A percentile compares a stretch with the other conserved stretches of the same genome.
Conservation (phyloP, 768 basidiomycete genomes). For the Suillus bovinus region DNA sequence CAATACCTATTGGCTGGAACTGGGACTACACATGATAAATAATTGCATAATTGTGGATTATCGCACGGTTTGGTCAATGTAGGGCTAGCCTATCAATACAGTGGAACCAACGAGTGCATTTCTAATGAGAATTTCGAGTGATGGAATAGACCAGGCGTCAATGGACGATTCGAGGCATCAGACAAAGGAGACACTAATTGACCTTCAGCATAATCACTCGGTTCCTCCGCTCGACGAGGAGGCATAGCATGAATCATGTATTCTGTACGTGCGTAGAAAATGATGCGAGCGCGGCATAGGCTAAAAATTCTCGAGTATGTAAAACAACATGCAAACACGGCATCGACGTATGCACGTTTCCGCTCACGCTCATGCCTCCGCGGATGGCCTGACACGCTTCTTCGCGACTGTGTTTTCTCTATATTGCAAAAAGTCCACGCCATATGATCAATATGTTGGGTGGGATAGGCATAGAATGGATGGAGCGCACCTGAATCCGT, state of each 20-base stretch:
- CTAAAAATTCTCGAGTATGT: conserved; percentile 12
- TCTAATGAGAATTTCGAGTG: too few relatives aligned
- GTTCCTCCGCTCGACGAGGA: not conserved
- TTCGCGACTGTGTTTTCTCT: conserved; percentile 92
- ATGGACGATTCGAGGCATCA: too few relatives aligned
- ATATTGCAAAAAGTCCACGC: conserved; percentile 6
- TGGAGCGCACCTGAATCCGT: conserved; percentile 81
- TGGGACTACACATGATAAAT: not conserved
- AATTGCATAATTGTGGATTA: too few relatives aligned
- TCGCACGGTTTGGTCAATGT: too few relatives aligned
- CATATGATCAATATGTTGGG: not conserved
- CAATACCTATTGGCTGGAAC: not conserved
- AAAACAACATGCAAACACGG: conserved; percentile 15
- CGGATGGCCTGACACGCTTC: conserved; percentile 68
- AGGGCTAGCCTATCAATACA: too few relatives aligned
- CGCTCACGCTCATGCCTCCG: conserved; percentile 46
- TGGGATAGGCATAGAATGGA: not conserved
- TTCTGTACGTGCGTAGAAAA: conserved; percentile 13
- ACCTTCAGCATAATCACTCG: not conserved
- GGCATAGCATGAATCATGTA: conserved; percentile 21
- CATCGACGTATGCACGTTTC: not conserved
- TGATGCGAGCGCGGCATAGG: conserved; percentile 12
- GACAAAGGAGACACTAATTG: not conserved
- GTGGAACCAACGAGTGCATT: too few relatives aligned
- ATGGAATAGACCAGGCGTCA: too few relatives aligned